Evolutionary conservation across 108 stramenopile genomes (phyloP).

Genomic region (Nitzschia palea): DNA sequence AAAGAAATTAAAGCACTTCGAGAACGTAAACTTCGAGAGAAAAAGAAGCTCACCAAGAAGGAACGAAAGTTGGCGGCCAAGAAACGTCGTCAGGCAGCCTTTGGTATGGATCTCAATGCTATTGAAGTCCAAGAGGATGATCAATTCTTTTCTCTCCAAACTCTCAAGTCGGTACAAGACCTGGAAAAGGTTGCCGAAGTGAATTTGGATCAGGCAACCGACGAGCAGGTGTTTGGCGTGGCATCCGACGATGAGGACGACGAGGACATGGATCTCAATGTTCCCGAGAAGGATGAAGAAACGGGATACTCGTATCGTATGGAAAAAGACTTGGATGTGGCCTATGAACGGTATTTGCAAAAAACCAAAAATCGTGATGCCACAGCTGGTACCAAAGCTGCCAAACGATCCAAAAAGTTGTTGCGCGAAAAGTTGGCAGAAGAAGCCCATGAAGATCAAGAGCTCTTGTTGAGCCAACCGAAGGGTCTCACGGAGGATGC

Average conservation of each 20-base stretch:
- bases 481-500: constrained; percentile 62
- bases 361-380: constrained; percentile 73
- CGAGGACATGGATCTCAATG: constrained; percentile 19
- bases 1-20: constrained; percentile 72
- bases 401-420: constrained; percentile 81
- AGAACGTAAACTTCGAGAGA: constrained; percentile 64
- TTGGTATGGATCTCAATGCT: constrained; percentile 88
- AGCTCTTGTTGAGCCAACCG: constrained; percentile 62
- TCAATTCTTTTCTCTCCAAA: constrained; percentile 76
- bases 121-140: constrained; percentile 87
- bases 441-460: constrained; percentile 84
- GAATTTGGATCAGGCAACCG: constrained; percentile 73
- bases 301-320: constrained; percentile 56
- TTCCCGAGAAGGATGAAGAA: constrained; percentile 42
- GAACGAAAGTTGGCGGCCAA: constrained; percentile 83
- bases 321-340: constrained; percentile 84
- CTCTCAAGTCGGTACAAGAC: constrained; percentile 65
- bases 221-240: constrained; percentile 66
- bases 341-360: constrained; percentile 80
- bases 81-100: constrained; percentile 75
- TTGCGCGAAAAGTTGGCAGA: constrained; percentile 75
- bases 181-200: constrained; percentile 76
- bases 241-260: constrained; percentile 44
- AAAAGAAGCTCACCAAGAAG: constrained; percentile 89
- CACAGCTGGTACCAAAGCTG: constrained; percentile 79